Evolutionary conservation across 208 protist genomes (phyloP), one percentile per base, ranked within the genome.

Genomic region (Acanthamoeba lugdunensis): DNA sequence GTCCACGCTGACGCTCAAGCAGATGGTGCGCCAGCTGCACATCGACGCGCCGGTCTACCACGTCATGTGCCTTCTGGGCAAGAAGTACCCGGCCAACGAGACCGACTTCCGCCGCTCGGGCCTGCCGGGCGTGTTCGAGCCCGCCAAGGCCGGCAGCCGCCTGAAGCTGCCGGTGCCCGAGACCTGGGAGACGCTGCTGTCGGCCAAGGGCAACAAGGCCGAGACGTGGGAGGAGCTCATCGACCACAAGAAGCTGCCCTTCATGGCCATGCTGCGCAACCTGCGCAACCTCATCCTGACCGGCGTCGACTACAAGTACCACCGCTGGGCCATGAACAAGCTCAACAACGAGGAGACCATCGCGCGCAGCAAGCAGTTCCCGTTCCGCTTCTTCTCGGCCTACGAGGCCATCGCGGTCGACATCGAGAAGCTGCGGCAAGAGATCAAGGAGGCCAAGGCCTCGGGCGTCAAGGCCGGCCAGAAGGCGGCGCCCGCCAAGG

Each of bases 181-280:
- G 63, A 98, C 98, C 9, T 99, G 98, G 98, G 98, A 99, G 84
- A 98, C 97, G 11, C 94, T 96, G 58, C 79, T 98, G 2, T 96
- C 98, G 4, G 95, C 95, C n/a, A 92, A 96, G 67, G 98, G 98
- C 75, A 99, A 99, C 95, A 97, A 61, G 3, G 96, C 96, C 14
- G 67, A 69, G 13, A 97, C 98, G 4, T 99, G 98, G 98, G 98
- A 99, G 93, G 94, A 95, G 37, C 95, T 99, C 13, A 95, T 99
- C n/a, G 96, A 96, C 7, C 94, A 97, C 18, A 94, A 96, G 33
- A 95, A 97, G 73, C 95, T 99, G 25, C 98, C 98, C 18, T 99
- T 98, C 95, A 99, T 98, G 98, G 98, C 98, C 30, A 98, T 98
- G 95, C 95, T 99, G 75, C 97, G 97, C 73, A 99, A 99, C 94